Base-by-base conservation (phyloP, 345 rosid species). In the Populus deltoides region DNA sequence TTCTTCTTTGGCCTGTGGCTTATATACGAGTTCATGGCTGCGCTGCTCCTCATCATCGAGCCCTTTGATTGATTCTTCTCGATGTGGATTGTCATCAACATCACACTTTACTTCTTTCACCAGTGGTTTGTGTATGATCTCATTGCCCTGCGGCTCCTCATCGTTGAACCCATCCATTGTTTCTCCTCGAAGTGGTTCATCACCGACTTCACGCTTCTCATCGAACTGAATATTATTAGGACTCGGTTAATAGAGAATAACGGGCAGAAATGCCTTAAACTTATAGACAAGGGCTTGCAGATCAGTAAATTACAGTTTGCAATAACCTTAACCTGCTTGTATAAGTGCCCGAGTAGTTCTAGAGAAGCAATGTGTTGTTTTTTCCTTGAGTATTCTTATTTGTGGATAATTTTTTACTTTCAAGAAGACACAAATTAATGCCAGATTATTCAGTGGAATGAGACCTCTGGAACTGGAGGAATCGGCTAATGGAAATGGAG, bases 171-270 rank as follows among this genome's bases (percentile, higher is more conserved):
- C 63, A 25, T 77, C 73, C 0, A 59, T 41, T 62, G 53, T 75
- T 57, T 74, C 78, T 78, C 68, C 79, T 79, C 65, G 65, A 10
- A 31, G 74, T n/a, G 43, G 72, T 24, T 11, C 53, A 49, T 24
- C 73, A 27, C 68, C 49, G 5, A 6, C 72, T 71, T 81, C 87
- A 76, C 65, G 85, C 86, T 79, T 82, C 83, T 77, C 81, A 61
- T 74, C 83, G 75, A 81, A 81, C 92, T 92, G 89, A 71, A 83
- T 51, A 38, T 39, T 71, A 77, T 27, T 17, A 10, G 4, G 68
- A 66, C 70, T 81, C 70, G 61, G 77, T 66, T 53, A 73, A 61
- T 68, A 61, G 57, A 10, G 27, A 17, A 61, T 16, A 43, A 57
- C 8, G 7, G 4, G n/a, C 15, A 2, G 36, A 70, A 25, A 38